A percentile compares a stretch with the other conserved stretches of the same genome.
These are phyloP conservation scores for Peterozyma xylosa DNA, from an alignment of 805 yeast species.

Conservation along the genomic window DNA sequence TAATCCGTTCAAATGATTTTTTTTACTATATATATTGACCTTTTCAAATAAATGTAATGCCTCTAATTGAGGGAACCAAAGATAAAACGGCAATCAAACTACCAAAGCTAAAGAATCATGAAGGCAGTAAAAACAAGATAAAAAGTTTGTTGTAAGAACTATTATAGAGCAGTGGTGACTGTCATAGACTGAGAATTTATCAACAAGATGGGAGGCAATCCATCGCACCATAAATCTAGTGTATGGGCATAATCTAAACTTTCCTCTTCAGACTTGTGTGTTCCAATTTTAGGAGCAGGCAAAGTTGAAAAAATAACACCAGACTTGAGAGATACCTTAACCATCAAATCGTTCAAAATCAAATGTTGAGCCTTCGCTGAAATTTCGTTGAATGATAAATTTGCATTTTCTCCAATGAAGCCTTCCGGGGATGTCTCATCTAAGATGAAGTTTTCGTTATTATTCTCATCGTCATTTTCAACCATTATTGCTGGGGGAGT, in stretches of 20 bases:
- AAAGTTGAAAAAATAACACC: slow-evolving; percentile 81
- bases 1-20: too few species aligned
- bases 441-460: background rate
- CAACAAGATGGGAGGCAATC: slow-evolving; percentile 74
- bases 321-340: slow-evolving; percentile 48
- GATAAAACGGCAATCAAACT: too few species aligned
- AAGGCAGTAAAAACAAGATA: too few species aligned
- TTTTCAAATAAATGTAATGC: too few species aligned
- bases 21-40: too few species aligned
- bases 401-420: too few species aligned
- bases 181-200: slow-evolving; percentile 93
- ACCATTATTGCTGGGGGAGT: background rate
- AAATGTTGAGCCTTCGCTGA: slow-evolving; percentile 90
- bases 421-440: slow-evolving; percentile 6
- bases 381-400: slow-evolving; percentile 64
- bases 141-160: too few species aligned
- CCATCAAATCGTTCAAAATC: slow-evolving; percentile 82
- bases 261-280: slow-evolving; percentile 62
- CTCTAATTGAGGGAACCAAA: too few species aligned
- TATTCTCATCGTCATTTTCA: background rate
- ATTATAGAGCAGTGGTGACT: slow-evolving; percentile 81
- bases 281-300: slow-evolving; percentile 82
- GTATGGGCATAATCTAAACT: slow-evolving; percentile 71
- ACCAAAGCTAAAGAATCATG: too few species aligned
- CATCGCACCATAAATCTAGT: slow-evolving; percentile 74